Percentiles rank a stretch among this genome's conserved stretches.
Conservation (phyloP, 2,329 filamentous ascomycete genomes). For the Penicillium sp. region DNA sequence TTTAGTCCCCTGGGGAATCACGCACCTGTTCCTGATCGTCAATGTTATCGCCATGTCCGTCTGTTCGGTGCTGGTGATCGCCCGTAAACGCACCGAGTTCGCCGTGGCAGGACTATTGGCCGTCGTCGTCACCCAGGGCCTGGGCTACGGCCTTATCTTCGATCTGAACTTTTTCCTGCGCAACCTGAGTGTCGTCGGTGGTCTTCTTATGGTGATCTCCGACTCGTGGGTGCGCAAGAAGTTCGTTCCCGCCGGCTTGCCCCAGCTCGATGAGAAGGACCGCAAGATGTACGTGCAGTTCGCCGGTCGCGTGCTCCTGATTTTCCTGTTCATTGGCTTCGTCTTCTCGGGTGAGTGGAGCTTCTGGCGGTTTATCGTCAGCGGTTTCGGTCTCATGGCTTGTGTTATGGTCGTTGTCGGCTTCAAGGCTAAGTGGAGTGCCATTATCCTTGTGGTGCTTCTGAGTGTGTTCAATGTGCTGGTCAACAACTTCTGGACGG, state of each 20-base stretch:
- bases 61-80: constrained; percentile 82
- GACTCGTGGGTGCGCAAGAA: constrained; percentile 98
- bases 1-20: constrained; percentile 77
- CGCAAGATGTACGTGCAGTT: constrained; percentile 99
- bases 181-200: constrained; percentile 95
- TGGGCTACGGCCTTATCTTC: constrained; percentile 96
- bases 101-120: constrained; percentile 84
- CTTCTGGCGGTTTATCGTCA: constrained; percentile 79
- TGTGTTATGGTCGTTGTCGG: constrained; percentile 98
- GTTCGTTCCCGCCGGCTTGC: constrained; percentile 91
- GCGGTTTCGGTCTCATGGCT: constrained; percentile 76
- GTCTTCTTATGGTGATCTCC: constrained; percentile 93
- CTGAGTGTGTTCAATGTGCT: constrained; percentile 93
- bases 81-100: constrained; percentile 86
- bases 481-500: constrained; percentile 99
- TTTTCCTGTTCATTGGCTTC: constrained; percentile 96
- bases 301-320: constrained; percentile 86
- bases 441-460: constrained; percentile 88
- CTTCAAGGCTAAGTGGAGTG: constrained; percentile 99
- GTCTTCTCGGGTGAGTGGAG: constrained; percentile 93
- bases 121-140: constrained; percentile 86
- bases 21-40: constrained; percentile 83
- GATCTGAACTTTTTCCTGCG: constrained; percentile 99
- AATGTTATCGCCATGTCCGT: constrained; percentile 84
- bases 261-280: constrained; percentile 95